phyloP scores from a whole-genome alignment of 2,329 filamentous ascomycete genomes.

The Aspergillus eucalypticola region DNA sequence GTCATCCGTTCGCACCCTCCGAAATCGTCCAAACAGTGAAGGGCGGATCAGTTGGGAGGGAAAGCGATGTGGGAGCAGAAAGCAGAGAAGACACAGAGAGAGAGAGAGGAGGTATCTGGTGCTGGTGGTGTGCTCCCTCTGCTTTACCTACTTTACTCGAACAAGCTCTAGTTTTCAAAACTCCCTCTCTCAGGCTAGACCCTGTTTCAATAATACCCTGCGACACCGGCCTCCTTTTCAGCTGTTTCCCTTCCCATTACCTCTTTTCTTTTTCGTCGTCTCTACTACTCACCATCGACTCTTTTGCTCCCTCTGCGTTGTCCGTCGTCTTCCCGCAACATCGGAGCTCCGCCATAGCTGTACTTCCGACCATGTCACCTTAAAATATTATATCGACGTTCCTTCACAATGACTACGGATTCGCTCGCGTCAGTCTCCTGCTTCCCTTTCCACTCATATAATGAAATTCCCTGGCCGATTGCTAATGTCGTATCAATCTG shows the following conservation, averaged over 20 bases:
- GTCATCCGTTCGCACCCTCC: conserved; percentile 31
- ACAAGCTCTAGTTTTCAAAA: neutral
- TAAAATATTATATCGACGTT: conserved; percentile 23
- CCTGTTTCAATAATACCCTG: conserved; percentile 1
- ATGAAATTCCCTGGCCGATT: conserved; percentile 7
- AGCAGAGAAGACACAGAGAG: neutral
- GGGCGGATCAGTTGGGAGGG: neutral
- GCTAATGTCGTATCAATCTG: conserved; percentile 15
- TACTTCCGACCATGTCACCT: conserved; percentile 35
- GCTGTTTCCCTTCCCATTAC: conserved; percentile 4
- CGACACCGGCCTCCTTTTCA: conserved; percentile 12
- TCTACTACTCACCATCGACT: conserved; percentile 4
- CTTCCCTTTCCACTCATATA: conserved; percentile 4
- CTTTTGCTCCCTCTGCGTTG: conserved; percentile 7
- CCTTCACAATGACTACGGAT: conserved; percentile 45
- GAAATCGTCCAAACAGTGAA: conserved; percentile 9
- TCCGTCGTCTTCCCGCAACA: conserved; percentile 15
- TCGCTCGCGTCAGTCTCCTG: conserved; percentile 37
- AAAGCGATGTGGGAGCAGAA: neutral
- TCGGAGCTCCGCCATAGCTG: conserved; percentile 11
- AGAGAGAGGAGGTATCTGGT: neutral
- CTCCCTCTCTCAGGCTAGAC: neutral
- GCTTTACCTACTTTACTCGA: neutral
- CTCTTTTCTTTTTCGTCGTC: conserved; percentile 13
- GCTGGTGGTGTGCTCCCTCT: neutral